These are phyloP conservation scores for Pelargonium myrrhifolium DNA, from an alignment of 441 rosid genomes.

Conservation along the genomic window DNA sequence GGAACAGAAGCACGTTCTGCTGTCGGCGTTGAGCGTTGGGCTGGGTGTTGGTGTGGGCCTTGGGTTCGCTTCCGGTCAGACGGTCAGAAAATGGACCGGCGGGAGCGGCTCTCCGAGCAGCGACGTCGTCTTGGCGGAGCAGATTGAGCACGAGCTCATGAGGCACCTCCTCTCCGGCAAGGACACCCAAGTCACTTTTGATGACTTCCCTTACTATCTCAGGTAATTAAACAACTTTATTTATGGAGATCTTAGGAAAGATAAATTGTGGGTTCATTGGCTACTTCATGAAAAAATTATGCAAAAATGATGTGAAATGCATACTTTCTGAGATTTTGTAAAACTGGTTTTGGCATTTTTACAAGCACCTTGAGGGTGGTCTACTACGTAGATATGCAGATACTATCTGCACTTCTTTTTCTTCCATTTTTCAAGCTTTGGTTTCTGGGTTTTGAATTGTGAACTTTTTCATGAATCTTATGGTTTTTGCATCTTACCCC, in stretches of 20 bases:
- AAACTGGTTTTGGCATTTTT: no score
- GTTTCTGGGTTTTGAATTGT: not conserved
- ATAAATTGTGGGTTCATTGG: not conserved
- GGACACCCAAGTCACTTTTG: conserved; percentile 51
- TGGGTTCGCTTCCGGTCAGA: conserved; percentile 77
- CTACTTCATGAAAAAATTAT: not conserved
- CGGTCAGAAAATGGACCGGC: conserved; percentile 47
- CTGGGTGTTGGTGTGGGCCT: conserved; percentile 79
- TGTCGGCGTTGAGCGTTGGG: conserved; percentile 82
- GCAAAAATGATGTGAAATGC: no score
- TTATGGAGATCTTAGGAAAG: not conserved
- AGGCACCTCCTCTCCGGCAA: conserved; percentile 61
- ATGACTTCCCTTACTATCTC: conserved; percentile 71
- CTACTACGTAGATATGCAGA: no score
- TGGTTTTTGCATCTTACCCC: not conserved
- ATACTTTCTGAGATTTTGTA: no score
- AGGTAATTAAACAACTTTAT: conserved; percentile 25
- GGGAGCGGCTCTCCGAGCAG: conserved; percentile 22
- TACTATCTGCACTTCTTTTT: no score
- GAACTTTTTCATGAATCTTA: not conserved
- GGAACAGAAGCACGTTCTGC: conserved; percentile 69
- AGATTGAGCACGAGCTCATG: conserved; percentile 69
- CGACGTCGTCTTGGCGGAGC: conserved; percentile 37
- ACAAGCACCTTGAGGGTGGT: no score
- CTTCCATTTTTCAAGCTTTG: no score